Conservation (phyloP, 148 eudicot species). For the Rhododendron henanense region DNA sequence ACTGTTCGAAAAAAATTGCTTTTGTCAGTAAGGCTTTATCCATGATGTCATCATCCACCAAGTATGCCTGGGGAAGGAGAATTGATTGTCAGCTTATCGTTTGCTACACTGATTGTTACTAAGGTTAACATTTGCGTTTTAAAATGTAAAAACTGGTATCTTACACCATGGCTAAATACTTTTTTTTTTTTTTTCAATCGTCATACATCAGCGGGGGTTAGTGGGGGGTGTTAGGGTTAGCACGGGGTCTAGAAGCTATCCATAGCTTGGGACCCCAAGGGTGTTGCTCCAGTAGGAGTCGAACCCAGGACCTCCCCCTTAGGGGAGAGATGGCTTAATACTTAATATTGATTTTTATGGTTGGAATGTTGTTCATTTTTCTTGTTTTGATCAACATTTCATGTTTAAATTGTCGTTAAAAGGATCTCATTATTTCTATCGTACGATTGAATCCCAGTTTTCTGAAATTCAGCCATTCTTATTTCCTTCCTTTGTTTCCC, state of each 20-base stretch:
- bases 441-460: not conserved
- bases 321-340: not conserved
- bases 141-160: not conserved
- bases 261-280: too few relatives aligned
- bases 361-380: not conserved
- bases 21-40: not conserved
- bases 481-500: not conserved
- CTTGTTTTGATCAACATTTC: not conserved
- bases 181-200: too few relatives aligned
- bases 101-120: not conserved
- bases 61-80: not conserved
- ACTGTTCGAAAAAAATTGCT: not conserved
- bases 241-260: too few relatives aligned
- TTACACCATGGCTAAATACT: not conserved
- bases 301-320: too few relatives aligned
- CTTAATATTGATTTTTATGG: not conserved
- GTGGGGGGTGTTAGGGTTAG: too few relatives aligned
- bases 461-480: not conserved
- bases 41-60: not conserved
- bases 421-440: not conserved
- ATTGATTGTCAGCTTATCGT: not conserved
- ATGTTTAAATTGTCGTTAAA: not conserved
- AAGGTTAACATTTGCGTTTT: not conserved
- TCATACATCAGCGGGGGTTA: too few relatives aligned
- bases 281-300: too few relatives aligned